Base-by-base conservation (phyloP, 495 filamentous ascomycete genomes). In the Friedmanniomyces endolithicus region DNA sequence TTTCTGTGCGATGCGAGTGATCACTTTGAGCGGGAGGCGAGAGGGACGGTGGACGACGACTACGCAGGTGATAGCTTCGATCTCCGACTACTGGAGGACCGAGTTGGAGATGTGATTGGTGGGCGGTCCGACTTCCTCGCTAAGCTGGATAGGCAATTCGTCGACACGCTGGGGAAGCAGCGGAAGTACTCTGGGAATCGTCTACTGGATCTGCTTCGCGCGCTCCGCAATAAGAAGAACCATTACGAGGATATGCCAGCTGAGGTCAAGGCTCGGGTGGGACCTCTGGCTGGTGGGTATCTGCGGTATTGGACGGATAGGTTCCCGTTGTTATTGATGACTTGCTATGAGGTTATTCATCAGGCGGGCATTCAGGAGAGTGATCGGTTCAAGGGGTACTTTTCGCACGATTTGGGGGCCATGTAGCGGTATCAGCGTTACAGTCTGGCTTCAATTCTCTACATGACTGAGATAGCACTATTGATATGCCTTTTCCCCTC, bases 1-100 rank as follows among this genome's bases (percentile, higher is more conserved):
- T 98, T 97, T 70, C 79, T 98, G 17, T 90, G 88, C 63, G 87
- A 95, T 53, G 86, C 92, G 25, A 94, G 87, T 0, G 92, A 98
- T 63, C 87, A 92, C 64, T 96, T 95, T 62, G 92, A 98, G 64
- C 84, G 87, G 52, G 90, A 96, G 66, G 79, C 81, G 2, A 80
- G 86, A 31, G 87, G 95, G 39, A 83, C 86, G 1, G 84, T 82
- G 1, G 59, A 62, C 4, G 51, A 58, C n/a, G 47, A 39, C 12
- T 62, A 55, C 24, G 39, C 47, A 19, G 50, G 48, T 22, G 55
- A 58, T 22, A 90, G 86, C 0, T 67, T 71, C 7, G 72, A 78
- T 3, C 78, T 97, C 4, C 67, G 73, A 8, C 71, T 71, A 17
- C 70, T 90, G n/a, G 86, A 90, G 65, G 67, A 64, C 0, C 73